Base-by-base conservation (phyloP, 225 moss, liverwort and hornwort genomes). In the Pseudoscleropodium purum region DNA sequence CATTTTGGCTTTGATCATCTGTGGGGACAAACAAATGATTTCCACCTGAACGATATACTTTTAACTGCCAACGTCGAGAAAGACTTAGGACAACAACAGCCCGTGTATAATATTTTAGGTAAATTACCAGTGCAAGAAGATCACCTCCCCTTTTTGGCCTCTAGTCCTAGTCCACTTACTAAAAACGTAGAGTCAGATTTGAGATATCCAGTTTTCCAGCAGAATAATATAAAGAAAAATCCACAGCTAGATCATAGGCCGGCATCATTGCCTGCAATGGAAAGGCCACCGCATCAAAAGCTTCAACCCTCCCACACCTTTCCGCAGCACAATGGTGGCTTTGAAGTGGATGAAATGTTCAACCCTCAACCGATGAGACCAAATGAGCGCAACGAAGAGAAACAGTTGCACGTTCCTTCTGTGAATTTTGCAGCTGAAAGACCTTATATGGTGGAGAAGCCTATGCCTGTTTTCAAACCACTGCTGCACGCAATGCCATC, bases 1-100 rank as follows among this genome's bases (percentile, higher is more conserved):
- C 80, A 92, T 54, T 84, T 88, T 82, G 89, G 93, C 81, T 69
- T 91, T 59, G 94, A 94, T 84, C 89, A 81, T 86, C 61, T 89
- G 45, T 94, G 88, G 91, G 94, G 93, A 29, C 92, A 93, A 87
- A 56, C 93, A 39, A 93, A 82, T 80, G 92, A 92, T 34, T 93
- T 94, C 25, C 91, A 90, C 80, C 47, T 91, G 49, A 91, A 25
- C 45, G 92, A 94, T 81, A 43, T 91, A 60, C 85, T 94, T 43
- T 76, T 89, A 41, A 56, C 72, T 90, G 89, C 91, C 75, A 91
- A 80, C 41, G 80, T 89, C 65, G 92, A 92, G 84, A 94, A 91
- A 91, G 90, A 91, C 72, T 81, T 87, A 61, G 92, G 83, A 75
- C 92, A 91, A 79, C 81, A 90, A 69, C 65, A 90, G 74, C 88